Evolutionary conservation across 2,329 filamentous ascomycete genomes (phyloP).

Genomic region (Harringtonia aguacate): DNA sequence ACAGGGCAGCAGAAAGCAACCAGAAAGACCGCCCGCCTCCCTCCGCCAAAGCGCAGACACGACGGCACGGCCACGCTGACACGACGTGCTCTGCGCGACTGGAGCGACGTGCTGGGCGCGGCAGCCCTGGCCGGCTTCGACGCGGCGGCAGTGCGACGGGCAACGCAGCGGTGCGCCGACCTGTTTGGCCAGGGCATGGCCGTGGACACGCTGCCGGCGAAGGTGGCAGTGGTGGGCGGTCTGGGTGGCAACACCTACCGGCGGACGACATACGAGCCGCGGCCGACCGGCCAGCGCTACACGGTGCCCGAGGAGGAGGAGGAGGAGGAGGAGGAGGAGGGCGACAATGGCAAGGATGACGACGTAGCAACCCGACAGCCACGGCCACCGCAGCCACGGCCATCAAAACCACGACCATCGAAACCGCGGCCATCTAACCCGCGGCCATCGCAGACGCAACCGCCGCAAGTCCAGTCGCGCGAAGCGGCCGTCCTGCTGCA

Average conservation of each 20-base stretch:
- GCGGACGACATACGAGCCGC: slow-evolving; percentile 1
- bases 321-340: not conserved
- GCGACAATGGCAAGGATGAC: too few relatives aligned
- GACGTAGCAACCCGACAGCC: too few relatives aligned
- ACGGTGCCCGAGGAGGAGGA: not conserved
- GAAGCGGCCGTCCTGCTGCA: not conserved
- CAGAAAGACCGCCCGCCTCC: not conserved
- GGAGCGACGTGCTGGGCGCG: slow-evolving; percentile 74
- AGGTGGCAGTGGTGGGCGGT: not conserved
- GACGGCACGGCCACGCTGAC: too few relatives aligned
- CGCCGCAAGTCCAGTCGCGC: too few relatives aligned
- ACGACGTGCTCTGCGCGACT: slow-evolving; percentile 52
- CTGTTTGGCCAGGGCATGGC: slow-evolving; percentile 66
- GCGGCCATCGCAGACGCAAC: too few relatives aligned
- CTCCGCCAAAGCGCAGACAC: too few relatives aligned
- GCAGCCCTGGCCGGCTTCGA: slow-evolving; percentile 67
- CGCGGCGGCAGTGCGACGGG: slow-evolving; percentile 50
- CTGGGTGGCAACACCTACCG: not conserved
- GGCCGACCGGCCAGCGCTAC: not conserved
- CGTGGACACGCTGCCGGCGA: slow-evolving; percentile 39
- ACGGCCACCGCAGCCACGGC: too few relatives aligned
- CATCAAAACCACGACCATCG: too few relatives aligned
- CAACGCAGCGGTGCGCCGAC: slow-evolving; percentile 61
- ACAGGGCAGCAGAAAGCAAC: not conserved
- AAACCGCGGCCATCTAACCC: too few relatives aligned